phyloP scores from a whole-genome alignment of 1,284 basidiomycete species.

The Tremellales sp. region DNA sequence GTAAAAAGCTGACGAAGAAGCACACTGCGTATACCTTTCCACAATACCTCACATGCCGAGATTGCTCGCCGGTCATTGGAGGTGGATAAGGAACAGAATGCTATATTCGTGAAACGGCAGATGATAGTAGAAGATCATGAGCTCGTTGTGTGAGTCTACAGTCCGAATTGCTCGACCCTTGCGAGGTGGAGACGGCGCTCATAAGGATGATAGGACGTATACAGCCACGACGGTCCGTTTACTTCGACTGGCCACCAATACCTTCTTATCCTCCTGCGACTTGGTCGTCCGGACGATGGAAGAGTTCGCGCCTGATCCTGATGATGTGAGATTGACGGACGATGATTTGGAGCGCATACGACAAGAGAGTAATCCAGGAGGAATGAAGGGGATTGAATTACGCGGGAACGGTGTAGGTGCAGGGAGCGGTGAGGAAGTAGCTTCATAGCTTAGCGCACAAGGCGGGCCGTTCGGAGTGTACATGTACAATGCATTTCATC shows the following conservation, averaged over 20 bases:
- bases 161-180: background rate
- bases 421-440: constrained; percentile 40
- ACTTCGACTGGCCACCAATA: constrained; percentile 74
- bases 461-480: too few species aligned
- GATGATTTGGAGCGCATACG: constrained; percentile 31
- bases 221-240: constrained; percentile 71
- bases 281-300: constrained; percentile 75
- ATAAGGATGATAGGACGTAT: constrained; percentile 22
- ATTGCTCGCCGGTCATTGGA: constrained; percentile 76
- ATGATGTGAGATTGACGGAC: constrained; percentile 23
- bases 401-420: constrained; percentile 38
- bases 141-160: constrained; percentile 60
- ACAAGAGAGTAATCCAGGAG: constrained; percentile 19
- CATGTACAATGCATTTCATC: background rate
- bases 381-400: constrained; percentile 40
- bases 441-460: constrained; percentile 6
- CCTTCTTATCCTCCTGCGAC: constrained; percentile 80
- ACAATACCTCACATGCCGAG: constrained; percentile 63
- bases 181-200: background rate
- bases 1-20: constrained; percentile 51
- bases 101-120: constrained; percentile 67
- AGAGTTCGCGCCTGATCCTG: constrained; percentile 56
- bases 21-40: constrained; percentile 71
- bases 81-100: constrained; percentile 78
- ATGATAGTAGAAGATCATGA: constrained; percentile 61